Evolutionary conservation across 2,329 filamentous ascomycete species (phyloP).

Genomic region (Sporothrix brasiliensis): DNA sequence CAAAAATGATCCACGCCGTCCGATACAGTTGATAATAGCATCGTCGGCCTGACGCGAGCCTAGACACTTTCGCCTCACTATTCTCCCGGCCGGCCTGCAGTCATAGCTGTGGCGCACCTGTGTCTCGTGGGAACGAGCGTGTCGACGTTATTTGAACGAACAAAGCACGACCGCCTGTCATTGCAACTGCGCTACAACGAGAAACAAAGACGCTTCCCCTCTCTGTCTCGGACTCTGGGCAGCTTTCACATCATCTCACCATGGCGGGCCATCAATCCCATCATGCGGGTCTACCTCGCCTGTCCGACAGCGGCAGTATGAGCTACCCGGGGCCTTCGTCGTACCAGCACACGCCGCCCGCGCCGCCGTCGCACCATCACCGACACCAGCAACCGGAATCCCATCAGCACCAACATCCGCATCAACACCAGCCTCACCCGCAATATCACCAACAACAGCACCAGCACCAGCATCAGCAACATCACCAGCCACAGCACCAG

Average conservation of each 20-base stretch:
- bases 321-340: constrained; percentile 36
- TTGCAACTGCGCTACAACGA: background rate
- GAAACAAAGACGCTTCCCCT: background rate
- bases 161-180: too few species aligned
- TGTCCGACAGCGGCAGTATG: constrained; percentile 28
- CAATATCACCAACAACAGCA: background rate
- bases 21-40: background rate
- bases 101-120: background rate
- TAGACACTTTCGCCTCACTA: background rate
- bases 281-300: constrained; percentile 33
- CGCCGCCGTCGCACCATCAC: background rate
- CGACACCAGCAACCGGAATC: background rate
- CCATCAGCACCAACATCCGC: background rate
- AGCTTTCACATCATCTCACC: background rate
- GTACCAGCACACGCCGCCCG: constrained; percentile 30
- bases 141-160: too few species aligned
- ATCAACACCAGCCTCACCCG: background rate
- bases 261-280: constrained; percentile 31
- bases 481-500: background rate
- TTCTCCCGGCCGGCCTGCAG: background rate
- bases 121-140: background rate
- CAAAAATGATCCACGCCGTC: constrained; percentile 9
- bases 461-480: background rate
- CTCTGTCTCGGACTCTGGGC: background rate
- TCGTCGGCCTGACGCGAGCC: constrained; percentile 16